Evolutionary conservation across 345 rosid species (phyloP), one percentile per base, ranked within the genome.

Genomic region (Theobroma cacao): DNA sequence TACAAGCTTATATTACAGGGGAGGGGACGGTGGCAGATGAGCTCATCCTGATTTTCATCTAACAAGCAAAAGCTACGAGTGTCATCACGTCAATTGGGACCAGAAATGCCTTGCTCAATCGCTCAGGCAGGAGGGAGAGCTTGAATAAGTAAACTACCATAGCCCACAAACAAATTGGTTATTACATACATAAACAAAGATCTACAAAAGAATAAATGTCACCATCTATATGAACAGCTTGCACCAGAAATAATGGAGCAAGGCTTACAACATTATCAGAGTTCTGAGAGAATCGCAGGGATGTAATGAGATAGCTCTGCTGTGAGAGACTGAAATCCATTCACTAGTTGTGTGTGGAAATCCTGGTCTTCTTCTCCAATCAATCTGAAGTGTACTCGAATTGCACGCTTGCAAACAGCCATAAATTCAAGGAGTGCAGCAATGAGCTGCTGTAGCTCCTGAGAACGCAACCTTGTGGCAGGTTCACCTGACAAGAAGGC

Each of bases 351-450:
- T 22, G 98, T 97, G 89, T 97, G 98, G 80, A 97, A 97, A 74
- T 97, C 99, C 74, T 94, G 98, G 82, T 94, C 99, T 82, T 97
- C 98, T 75, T 94, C 98, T 53, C 99, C 99, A 1, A 97, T 97
- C 82, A 97, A 84, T 71, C 98, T 89, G 78, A 85, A 89, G 85
- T 97, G 99, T 20, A 97, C 98, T 48, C 99, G 90, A 24, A 97
- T 94, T 33, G 98, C 99, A 43, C 99, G 93, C 87, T 96, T 96
- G 81, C 99, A 97, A 69, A 96, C 99, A 1, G 98, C 99, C 99
- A 94, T 96, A 88, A 94, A 96, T 82, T 94, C 99, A 8, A 93
- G 97, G 26, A 94, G 91, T 13, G 99, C 98, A 0, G 99, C 99
- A 14, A 96, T 96, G 8, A 96, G 97, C 81, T 96, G 98, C 84